Evolutionary conservation across 768 basidiomycete species (phyloP), one percentile per base, ranked within the genome.

Genomic region (Termitomyces sp.): DNA sequence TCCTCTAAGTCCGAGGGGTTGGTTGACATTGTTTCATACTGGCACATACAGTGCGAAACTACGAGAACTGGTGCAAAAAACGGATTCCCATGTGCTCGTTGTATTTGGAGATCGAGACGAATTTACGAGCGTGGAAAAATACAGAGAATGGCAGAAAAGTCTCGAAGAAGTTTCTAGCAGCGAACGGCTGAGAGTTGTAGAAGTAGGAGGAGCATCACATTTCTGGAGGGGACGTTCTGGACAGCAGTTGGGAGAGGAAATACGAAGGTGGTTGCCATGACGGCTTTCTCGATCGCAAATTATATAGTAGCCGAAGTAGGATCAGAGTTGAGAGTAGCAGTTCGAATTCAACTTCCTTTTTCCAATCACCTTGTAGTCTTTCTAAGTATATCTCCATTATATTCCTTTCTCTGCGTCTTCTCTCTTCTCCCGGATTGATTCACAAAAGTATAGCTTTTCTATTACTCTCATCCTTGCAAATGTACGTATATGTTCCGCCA

Each of bases 21-120:
- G 85, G 69, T 75, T 94, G 47, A 93, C 91, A 24, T 68, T 88
- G 54, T 93, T 94, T 75, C 76, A 78, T 54, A 72, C 84, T 4
- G 71, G 72, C 9, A 76, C 74, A 13, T 92, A 93, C 64, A 74
- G 75, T 15, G 68, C 70, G 2, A 77, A 78, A 18, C 72, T 93
- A 51, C 70, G 76, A 31, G 69, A 72, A 11, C 77, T 92, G 37
- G 60, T 89, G 33, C 68, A 66, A 31, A 70, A 85, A 37, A 70
- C 72, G 6, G 64, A 68, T 1, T 77, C 80, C 2, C 80, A 81
- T 57, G 73, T 92, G 34, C 76, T 94, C 37, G 62, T 91, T 22
- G 61, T 91, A 6, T 85, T 81, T 59, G 92, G 91, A 0, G 83
- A 88, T 61, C 63, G 63, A 16, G 91, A 93, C 65, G 83, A 91